phyloP scores from a whole-genome alignment of 352 stramenopile genomes.

The Vaucheria bursata region DNA sequence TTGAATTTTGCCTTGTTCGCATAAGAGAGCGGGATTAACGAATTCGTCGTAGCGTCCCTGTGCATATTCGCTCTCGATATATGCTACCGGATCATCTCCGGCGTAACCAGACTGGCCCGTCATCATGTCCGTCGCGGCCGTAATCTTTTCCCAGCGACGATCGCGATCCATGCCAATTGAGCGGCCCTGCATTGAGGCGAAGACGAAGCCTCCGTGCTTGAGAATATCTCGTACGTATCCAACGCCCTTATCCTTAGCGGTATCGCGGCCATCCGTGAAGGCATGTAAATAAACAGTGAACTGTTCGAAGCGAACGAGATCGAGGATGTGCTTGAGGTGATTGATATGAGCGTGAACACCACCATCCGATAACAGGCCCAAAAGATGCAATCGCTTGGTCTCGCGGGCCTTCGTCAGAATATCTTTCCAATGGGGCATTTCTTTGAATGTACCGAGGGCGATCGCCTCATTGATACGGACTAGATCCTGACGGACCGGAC shows the following conservation, averaged over 20 bases:
- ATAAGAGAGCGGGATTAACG: background rate
- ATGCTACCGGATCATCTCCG: background rate
- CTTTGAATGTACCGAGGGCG: background rate
- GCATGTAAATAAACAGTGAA: background rate
- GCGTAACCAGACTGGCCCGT: background rate
- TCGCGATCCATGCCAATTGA: background rate
- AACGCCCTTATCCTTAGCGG: background rate
- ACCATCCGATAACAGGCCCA: background rate
- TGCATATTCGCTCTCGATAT: background rate
- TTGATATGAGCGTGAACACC: background rate
- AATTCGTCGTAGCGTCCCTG: background rate
- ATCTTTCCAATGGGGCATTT: background rate
- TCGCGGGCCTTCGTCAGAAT: background rate
- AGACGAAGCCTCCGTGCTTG: background rate
- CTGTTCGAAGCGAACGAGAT: background rate
- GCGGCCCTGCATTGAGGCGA: background rate
- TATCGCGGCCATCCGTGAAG: background rate
- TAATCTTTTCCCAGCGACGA: constrained; percentile 1
- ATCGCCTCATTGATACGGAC: background rate
- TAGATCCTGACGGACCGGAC: background rate
- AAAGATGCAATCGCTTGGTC: background rate
- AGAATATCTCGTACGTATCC: background rate
- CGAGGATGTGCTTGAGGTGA: background rate
- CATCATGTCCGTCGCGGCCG: background rate
- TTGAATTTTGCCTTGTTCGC: background rate